A percentile compares a stretch with the other conserved stretches of the same genome.
Evolutionary conservation across 1,139 yeast species (phyloP).

Genomic region (Lodderomyces metapsilosis): DNA sequence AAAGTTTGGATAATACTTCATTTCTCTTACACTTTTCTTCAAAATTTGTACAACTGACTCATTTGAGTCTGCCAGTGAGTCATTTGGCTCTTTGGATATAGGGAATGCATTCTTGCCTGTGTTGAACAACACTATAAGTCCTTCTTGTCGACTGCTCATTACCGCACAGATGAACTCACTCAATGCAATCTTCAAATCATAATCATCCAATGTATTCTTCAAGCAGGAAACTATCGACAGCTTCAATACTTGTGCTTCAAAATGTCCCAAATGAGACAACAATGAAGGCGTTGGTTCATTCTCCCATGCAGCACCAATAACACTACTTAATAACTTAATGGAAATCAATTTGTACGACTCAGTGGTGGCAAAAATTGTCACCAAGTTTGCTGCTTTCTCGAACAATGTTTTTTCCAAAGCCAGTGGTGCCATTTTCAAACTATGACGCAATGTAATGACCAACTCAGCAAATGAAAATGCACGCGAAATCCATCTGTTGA

Average conservation of each 20-base stretch:
- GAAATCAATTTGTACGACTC: constrained; percentile 50
- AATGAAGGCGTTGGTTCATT: constrained; percentile 65
- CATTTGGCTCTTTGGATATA: constrained; percentile 14
- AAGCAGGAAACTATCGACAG: constrained; percentile 60
- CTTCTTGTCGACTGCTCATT: constrained; percentile 80
- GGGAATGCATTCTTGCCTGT: constrained; percentile 62
- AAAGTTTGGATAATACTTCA: constrained; percentile 55
- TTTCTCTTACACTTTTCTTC: constrained; percentile 54
- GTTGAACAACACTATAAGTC: constrained; percentile 72
- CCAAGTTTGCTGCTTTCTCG: constrained; percentile 53
- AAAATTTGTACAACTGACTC: constrained; percentile 53
- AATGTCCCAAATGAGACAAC: constrained; percentile 73
- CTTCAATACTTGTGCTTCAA: constrained; percentile 58
- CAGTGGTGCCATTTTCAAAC: constrained; percentile 52
- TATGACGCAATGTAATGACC: constrained; percentile 55
- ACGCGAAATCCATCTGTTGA: constrained; percentile 42
- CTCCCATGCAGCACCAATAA: constrained; percentile 64
- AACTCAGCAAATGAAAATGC: constrained; percentile 42
- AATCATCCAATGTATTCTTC: constrained; percentile 57
- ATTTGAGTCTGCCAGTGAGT: constrained; percentile 7
- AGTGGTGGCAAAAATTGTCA: constrained; percentile 55
- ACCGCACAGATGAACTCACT: constrained; percentile 77
- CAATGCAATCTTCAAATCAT: constrained; percentile 53
- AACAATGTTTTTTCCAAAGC: constrained; percentile 64
- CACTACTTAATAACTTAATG: constrained; percentile 56